Percentiles rank a stretch among this genome's conserved stretches.
Conservation (phyloP, 352 stramenopile genomes). For the Phytophthora nicotianae region DNA sequence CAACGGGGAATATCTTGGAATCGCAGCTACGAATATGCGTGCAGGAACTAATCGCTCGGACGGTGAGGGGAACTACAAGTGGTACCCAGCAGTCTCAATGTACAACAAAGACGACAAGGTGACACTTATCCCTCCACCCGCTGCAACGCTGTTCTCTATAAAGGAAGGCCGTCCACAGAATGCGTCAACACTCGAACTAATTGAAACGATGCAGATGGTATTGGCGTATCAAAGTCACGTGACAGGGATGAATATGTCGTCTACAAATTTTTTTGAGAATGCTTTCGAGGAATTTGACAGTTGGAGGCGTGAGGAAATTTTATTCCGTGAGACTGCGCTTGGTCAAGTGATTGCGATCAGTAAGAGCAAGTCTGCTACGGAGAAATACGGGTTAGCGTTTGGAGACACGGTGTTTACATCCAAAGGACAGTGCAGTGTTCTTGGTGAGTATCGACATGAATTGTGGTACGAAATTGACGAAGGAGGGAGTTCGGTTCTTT, state of each 20-base stretch:
- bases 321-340: conserved; percentile 44
- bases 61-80: conserved; percentile 45
- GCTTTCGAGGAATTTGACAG: conserved; percentile 33
- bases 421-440: conserved; percentile 60
- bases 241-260: not conserved
- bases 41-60: conserved; percentile 17
- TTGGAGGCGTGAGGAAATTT: conserved; percentile 33
- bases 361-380: conserved; percentile 23
- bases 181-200: conserved; percentile 42
- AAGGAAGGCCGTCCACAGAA: conserved; percentile 33
- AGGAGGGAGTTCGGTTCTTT: conserved; percentile 12
- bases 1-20: conserved; percentile 87
- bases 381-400: conserved; percentile 45
- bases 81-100: conserved; percentile 90
- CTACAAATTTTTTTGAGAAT: conserved; percentile 26
- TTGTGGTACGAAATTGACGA: conserved; percentile 70
- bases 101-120: conserved; percentile 93
- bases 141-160: conserved; percentile 6
- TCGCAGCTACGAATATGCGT: conserved; percentile 78
- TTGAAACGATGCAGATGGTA: conserved; percentile 40
- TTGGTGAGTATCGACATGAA: conserved; percentile 66
- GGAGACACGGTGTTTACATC: conserved; percentile 69
- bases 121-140: conserved; percentile 60
- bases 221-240: conserved; percentile 27
- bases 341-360: conserved; percentile 46